Evolutionary conservation across 805 yeast genomes (phyloP).

Genomic region (Saccharomyces mikatae): DNA sequence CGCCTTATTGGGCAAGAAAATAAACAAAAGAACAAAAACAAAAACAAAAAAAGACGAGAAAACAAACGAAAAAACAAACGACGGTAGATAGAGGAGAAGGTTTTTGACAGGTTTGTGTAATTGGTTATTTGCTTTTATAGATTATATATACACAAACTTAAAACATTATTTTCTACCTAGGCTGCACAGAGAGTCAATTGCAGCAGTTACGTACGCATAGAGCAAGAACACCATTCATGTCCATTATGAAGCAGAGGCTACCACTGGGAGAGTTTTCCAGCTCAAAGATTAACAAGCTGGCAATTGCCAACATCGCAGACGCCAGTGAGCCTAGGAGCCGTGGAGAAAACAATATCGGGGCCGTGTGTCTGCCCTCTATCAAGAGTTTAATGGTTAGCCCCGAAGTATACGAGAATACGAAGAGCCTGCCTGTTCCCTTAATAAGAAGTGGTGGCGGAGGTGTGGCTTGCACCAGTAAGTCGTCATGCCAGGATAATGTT

Average conservation of each 20-base stretch:
- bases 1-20: slow-evolving; percentile 7
- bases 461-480: not conserved
- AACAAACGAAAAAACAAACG: not conserved
- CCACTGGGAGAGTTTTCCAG: slow-evolving; percentile 24
- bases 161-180: not conserved
- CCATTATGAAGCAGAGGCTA: slow-evolving; percentile 14
- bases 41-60: not conserved
- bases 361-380: not conserved
- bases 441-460: not conserved
- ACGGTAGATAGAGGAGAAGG: not conserved
- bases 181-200: not conserved
- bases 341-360: not conserved
- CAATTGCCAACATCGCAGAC: not conserved
- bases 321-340: not conserved
- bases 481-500: not conserved
- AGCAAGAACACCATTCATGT: slow-evolving; percentile 7
- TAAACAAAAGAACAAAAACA: slow-evolving; percentile 4
- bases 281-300: slow-evolving; percentile 19
- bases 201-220: not conserved
- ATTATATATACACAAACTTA: not conserved
- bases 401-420: not conserved
- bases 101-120: not conserved
- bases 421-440: not conserved
- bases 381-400: not conserved
- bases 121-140: not conserved